phyloP scores from a whole-genome alignment of 305 asterid species.

The Fraxinus baroniana region DNA sequence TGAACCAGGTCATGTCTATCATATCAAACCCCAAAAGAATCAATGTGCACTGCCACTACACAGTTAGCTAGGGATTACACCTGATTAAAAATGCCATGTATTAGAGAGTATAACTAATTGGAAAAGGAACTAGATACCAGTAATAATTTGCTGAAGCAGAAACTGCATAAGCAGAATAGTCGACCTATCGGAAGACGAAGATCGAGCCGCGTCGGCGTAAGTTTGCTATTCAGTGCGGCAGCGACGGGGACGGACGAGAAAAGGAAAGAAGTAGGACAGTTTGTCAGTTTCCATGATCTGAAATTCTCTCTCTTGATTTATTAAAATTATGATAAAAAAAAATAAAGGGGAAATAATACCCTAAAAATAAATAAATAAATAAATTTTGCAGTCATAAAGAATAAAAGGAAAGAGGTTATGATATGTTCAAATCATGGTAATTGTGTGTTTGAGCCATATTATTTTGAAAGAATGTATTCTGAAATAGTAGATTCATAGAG shows the following conservation, averaged over 20 bases:
- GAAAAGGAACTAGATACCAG: conserved; percentile 18
- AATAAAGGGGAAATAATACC: too few species aligned
- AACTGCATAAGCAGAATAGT: conserved; percentile 19
- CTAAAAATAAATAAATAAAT: neutral
- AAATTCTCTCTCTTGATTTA: neutral
- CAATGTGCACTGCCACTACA: conserved; percentile 35
- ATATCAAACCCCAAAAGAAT: conserved; percentile 44
- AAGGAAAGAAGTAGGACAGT: neutral
- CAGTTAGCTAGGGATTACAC: neutral
- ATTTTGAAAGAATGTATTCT: too few species aligned
- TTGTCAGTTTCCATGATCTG: neutral
- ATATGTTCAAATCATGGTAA: too few species aligned
- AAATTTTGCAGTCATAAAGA: too few species aligned
- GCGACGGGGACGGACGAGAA: neutral
- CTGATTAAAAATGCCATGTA: neutral
- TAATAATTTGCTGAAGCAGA: conserved; percentile 19
- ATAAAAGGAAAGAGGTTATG: too few species aligned
- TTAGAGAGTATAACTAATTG: neutral
- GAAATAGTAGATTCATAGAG: too few species aligned
- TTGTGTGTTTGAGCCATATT: too few species aligned
- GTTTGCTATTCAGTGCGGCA: neutral
- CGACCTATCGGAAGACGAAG: conserved; percentile 14
- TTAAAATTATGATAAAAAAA: neutral
- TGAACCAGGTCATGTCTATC: conserved; percentile 76
- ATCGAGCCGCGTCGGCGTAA: neutral